Base-by-base conservation (phyloP, 495 filamentous ascomycete genomes). In the Penicillium coffeae region DNA sequence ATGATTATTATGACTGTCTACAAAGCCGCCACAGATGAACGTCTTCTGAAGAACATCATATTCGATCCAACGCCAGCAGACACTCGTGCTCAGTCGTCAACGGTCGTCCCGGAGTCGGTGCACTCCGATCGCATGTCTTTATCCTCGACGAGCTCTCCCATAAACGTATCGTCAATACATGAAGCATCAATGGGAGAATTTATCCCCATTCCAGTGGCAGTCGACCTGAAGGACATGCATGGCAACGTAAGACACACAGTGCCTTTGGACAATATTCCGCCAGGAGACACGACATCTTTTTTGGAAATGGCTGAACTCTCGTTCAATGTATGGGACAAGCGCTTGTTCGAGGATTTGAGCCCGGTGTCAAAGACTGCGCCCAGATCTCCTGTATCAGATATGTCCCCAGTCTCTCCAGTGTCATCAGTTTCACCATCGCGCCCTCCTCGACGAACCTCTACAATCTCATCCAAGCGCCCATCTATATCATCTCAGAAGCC, bases 1-100 rank as follows among this genome's bases (percentile, higher is more conserved):
- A 45, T 39, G 9, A 55, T 56, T 21, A 48, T 52, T 12, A 56
- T 43, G 8, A 47, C 45, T 12, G 27, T 59, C n/a, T 41, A 21
- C 13, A 41, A 38, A 12, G 46, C 39, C 16, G 35, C 19, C 16
- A 45, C 46, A 7, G 35, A 30, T 42, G 38, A 48, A 10, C 20
- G 20, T 9, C 37, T 48, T 3, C 21, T 55, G 21, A 10, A 45
- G 22, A 15, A 25, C 19, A 27, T 16, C 14, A 16, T 45, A 7
- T 14, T 12, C 21, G 42, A 49, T 6, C n/a, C 45, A 20, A 13
- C 18, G 13, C 8, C 22, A 16, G 13, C 32, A 19, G 42, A 45
- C 2, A 34, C 34, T 1, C 42, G 27, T 19, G 30, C 19, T 5
- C 25, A 4, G 25, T 30, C 25, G 4, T 10, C 25, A 10, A 30